Percentiles rank a stretch among this genome's conserved stretches.
Evolutionary conservation across 768 basidiomycete species (phyloP).

Genomic region (Xerocomellus dryophilus): DNA sequence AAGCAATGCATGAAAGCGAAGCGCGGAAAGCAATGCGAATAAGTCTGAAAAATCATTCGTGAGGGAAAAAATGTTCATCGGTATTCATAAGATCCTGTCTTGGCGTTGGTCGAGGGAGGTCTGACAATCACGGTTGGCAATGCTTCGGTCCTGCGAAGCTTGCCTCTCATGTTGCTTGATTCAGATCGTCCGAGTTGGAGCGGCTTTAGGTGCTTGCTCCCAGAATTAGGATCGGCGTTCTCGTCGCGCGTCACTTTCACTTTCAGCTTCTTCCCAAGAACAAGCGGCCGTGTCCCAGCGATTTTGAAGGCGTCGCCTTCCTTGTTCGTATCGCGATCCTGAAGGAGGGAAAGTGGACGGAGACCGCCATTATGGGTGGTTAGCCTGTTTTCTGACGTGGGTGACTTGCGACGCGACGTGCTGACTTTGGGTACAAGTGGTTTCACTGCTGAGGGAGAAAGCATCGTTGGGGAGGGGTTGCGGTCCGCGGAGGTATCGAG

Average conservation of each 20-base stretch:
- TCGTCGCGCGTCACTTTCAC: constrained; percentile 33
- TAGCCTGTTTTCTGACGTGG: too few relatives aligned
- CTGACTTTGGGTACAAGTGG: constrained; percentile 53
- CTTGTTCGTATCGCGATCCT: constrained; percentile 53
- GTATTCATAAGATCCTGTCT: constrained; percentile 45
- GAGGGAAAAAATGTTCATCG: constrained; percentile 20
- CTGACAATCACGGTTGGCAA: constrained; percentile 61
- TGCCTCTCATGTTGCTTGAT: constrained; percentile 58
- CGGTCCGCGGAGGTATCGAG: neutral
- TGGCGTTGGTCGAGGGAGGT: constrained; percentile 53
- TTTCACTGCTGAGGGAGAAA: constrained; percentile 48
- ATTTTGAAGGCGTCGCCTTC: constrained; percentile 19
- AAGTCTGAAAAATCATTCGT: constrained; percentile 4
- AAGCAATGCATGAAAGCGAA: neutral
- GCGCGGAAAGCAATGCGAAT: neutral
- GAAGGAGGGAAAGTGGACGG: constrained; percentile 60
- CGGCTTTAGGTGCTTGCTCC: constrained; percentile 53
- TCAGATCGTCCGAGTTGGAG: constrained; percentile 60
- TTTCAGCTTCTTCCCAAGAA: constrained; percentile 52
- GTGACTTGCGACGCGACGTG: constrained; percentile 44
- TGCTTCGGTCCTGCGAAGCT: constrained; percentile 52
- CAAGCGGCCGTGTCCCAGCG: constrained; percentile 51
- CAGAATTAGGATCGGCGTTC: constrained; percentile 33
- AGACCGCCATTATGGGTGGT: constrained; percentile 48
- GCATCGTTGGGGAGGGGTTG: constrained; percentile 24